A percentile compares a stretch with the other conserved stretches of the same genome.
Conservation (phyloP, 768 basidiomycete genomes). For the Lactarius deliciosus region DNA sequence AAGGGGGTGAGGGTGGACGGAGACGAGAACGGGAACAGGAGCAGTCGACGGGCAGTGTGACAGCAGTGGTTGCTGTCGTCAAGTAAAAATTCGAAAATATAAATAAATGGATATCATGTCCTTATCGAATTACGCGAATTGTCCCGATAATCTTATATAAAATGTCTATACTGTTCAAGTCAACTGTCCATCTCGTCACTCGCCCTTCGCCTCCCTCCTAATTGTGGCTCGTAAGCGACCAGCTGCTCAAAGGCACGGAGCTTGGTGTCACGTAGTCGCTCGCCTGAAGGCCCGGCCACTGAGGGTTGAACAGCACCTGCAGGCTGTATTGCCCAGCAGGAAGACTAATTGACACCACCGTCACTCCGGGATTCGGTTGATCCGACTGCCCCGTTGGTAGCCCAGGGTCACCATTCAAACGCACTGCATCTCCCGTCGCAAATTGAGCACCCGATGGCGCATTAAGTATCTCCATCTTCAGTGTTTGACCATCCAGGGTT, state of each 20-base stretch:
- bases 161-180: background rate
- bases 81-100: background rate
- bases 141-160: slow-evolving; percentile 5
- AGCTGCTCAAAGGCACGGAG: slow-evolving; percentile 65
- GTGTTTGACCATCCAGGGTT: slow-evolving; percentile 62
- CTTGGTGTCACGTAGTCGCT: slow-evolving; percentile 66
- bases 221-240: slow-evolving; percentile 81
- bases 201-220: slow-evolving; percentile 31
- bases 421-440: slow-evolving; percentile 50
- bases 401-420: slow-evolving; percentile 60
- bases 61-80: background rate
- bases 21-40: background rate
- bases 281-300: slow-evolving; percentile 73
- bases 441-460: slow-evolving; percentile 67
- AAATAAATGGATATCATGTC: background rate
- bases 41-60: no score
- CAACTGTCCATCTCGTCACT: slow-evolving; percentile 7
- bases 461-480: slow-evolving; percentile 66
- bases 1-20: background rate
- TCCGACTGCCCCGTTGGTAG: slow-evolving; percentile 59
- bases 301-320: slow-evolving; percentile 91
- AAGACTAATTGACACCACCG: slow-evolving; percentile 69
- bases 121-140: background rate
- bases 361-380: slow-evolving; percentile 75
- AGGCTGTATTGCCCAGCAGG: slow-evolving; percentile 71